Base-by-base conservation (phyloP, 2,329 filamentous ascomycete genomes). In the Cercospora janseana region DNA sequence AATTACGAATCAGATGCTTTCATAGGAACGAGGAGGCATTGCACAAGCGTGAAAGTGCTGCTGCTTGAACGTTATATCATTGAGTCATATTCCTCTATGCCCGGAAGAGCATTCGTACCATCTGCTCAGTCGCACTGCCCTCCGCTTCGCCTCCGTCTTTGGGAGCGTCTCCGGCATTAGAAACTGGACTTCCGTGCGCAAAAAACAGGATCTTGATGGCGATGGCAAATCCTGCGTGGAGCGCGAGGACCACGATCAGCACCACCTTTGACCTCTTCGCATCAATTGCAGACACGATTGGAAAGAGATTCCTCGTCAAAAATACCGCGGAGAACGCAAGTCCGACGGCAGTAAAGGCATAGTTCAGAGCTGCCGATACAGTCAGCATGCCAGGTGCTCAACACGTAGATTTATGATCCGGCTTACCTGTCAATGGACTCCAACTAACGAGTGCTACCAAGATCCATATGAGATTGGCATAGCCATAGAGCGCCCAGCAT, bases 171-270 rank as follows among this genome's bases (percentile, higher is more conserved):
- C 53, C 52, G 18, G 49, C 48, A 16, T 60, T 58, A 0, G 49
- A 54, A 1, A 72, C 78, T 54, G 63, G 63, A 40, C 58, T 62
- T 4, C 59, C 60, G 49, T 74, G 79, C 60, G 90, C 91, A 72
- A 98, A 98, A 79, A 97, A 97, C 21, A 97, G 74, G 52, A 96
- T 85, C 79, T 97, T 97, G 72, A 98, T 97, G 4, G 92, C 88
- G 63, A 97, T 81, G 1, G 92, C 82, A 59, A 98, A 77, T n/a
- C 86, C 93, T 21, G 90, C 85, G 72, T 98, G 93, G 56, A 97
- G 76, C 23, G 81, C 79, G 23, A 97, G 79, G 20, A 98, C 91
- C 16, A 92, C 75, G 45, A 97, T 76, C 52, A 98, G 77, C 55
- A 98, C 72, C 16, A 89, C 78, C 79, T 94, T 95, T 71, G 88